A percentile compares a stretch with the other conserved stretches of the same genome.
These are phyloP conservation scores for Epichloe hybrida DNA, from an alignment of 2,329 filamentous ascomycete genomes.

Conservation along the genomic window DNA sequence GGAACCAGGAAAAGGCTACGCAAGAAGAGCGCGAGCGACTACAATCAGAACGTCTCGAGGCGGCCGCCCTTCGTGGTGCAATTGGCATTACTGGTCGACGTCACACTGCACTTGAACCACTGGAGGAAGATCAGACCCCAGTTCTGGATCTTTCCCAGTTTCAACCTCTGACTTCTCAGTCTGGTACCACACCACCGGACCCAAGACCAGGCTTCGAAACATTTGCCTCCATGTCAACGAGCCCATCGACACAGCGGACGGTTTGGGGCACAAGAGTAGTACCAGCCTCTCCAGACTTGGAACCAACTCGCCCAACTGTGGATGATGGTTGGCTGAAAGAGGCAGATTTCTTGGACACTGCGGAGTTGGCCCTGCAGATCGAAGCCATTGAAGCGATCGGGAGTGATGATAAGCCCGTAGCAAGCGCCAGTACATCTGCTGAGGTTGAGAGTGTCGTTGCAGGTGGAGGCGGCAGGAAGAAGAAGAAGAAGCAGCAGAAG, in stretches of 20 bases:
- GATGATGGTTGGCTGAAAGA: conserved; percentile 82
- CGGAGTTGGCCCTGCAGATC: conserved; percentile 47
- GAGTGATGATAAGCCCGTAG: conserved; percentile 9
- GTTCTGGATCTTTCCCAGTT: conserved; percentile 48
- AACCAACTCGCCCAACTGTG: conserved; percentile 17
- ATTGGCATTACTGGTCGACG: conserved; percentile 22
- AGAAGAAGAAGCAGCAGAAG: conserved; percentile 56
- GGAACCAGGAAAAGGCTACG: conserved; percentile 68
- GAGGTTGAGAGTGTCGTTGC: conserved; percentile 11
- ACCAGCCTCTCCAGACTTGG: conserved; percentile 42
- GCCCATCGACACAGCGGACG: conserved; percentile 61
- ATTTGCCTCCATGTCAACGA: conserved; percentile 67
- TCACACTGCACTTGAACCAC: conserved; percentile 17
- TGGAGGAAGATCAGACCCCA: conserved; percentile 25
- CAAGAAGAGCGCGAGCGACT: conserved; percentile 77
- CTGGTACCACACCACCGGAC: conserved; percentile 40
- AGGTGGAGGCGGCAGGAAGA: conserved; percentile 32
- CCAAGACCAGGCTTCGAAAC: conserved; percentile 49
- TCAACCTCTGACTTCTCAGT: conserved; percentile 41
- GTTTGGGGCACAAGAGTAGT: conserved; percentile 84
- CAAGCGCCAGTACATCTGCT: conserved; percentile 3
- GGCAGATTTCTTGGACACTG: conserved; percentile 54
- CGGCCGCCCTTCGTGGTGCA: conserved; percentile 48
- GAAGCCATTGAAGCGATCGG: conserved; percentile 36
- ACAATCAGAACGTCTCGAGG: conserved; percentile 68